Conservation (phyloP, 352 stramenopile species). For the Phytophthora syringae region DNA sequence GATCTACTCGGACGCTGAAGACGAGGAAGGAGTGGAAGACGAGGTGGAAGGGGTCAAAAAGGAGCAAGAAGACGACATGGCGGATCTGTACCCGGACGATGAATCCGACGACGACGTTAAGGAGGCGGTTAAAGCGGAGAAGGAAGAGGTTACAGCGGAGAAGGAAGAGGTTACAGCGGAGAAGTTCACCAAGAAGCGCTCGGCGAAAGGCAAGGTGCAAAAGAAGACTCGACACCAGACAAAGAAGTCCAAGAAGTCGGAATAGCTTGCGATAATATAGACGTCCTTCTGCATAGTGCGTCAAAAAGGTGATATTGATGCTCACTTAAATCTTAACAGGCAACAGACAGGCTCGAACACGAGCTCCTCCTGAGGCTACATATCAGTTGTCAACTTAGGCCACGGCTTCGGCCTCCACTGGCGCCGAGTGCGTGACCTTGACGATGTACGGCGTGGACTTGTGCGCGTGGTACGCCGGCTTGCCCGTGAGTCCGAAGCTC, state of each 20-base stretch:
- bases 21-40: conserved; percentile 43
- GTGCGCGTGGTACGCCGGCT: conserved; percentile 94
- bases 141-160: conserved; percentile 40
- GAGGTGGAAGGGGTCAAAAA: conserved; percentile 23
- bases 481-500: conserved; percentile 95
- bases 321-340: conserved; percentile 37
- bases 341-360: conserved; percentile 30
- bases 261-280: conserved; percentile 37
- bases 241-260: conserved; percentile 38
- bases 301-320: conserved; percentile 37
- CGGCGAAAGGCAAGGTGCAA: conserved; percentile 33
- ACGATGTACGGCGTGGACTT: conserved; percentile 84
- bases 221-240: conserved; percentile 39
- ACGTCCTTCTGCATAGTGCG: conserved; percentile 19
- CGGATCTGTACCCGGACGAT: conserved; percentile 68
- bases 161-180: conserved; percentile 44
- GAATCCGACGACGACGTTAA: conserved; percentile 27
- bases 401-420: conserved; percentile 42
- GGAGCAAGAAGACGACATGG: conserved; percentile 57
- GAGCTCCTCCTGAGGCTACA: conserved; percentile 21
- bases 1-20: conserved; percentile 73
- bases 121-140: conserved; percentile 31
- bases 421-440: conserved; percentile 77
- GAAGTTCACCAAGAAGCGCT: conserved; percentile 49
- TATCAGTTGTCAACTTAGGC: conserved; percentile 27